Conservation (phyloP, 2,329 filamentous ascomycete genomes). For the Fusarium sp. region DNA sequence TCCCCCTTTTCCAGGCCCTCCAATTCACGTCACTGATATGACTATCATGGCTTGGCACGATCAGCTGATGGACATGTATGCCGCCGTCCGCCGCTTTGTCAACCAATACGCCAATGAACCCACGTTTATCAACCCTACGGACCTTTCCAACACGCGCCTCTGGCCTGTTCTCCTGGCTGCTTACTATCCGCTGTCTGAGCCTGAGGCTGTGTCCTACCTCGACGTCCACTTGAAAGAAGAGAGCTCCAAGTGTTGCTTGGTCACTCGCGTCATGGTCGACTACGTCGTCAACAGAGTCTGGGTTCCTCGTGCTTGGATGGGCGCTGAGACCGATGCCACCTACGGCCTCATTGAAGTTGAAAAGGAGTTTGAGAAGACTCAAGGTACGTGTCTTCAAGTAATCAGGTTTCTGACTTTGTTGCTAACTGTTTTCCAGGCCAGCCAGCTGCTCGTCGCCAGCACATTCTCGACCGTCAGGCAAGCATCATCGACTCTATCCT, state of each 20-base stretch:
- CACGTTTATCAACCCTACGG: slow-evolving; percentile 46
- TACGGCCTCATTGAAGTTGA: slow-evolving; percentile 54
- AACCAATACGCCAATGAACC: slow-evolving; percentile 52
- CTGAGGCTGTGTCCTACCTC: slow-evolving; percentile 57
- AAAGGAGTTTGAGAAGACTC: slow-evolving; percentile 53
- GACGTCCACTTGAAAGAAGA: slow-evolving; percentile 56
- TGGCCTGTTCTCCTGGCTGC: slow-evolving; percentile 55
- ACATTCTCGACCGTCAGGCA: slow-evolving; percentile 56
- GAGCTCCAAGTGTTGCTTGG: slow-evolving; percentile 58
- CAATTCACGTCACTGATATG: slow-evolving; percentile 54
- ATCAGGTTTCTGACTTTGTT: background rate
- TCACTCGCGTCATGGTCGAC: slow-evolving; percentile 58
- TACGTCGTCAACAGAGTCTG: slow-evolving; percentile 59
- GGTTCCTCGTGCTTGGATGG: slow-evolving; percentile 56
- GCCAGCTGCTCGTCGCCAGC: slow-evolving; percentile 53
- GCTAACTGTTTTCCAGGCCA: slow-evolving; percentile 49
- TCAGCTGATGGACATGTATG: slow-evolving; percentile 55
- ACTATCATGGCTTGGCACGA: slow-evolving; percentile 53
- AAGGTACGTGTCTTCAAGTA: slow-evolving; percentile 43
- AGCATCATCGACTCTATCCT: slow-evolving; percentile 56
- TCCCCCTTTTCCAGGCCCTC: slow-evolving; percentile 41
- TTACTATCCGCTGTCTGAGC: slow-evolving; percentile 55
- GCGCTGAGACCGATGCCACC: slow-evolving; percentile 53
- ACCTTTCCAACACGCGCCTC: slow-evolving; percentile 49
- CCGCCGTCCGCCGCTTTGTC: slow-evolving; percentile 53